Conservation (phyloP, 441 rosid genomes). For the Manihot esculenta region DNA sequence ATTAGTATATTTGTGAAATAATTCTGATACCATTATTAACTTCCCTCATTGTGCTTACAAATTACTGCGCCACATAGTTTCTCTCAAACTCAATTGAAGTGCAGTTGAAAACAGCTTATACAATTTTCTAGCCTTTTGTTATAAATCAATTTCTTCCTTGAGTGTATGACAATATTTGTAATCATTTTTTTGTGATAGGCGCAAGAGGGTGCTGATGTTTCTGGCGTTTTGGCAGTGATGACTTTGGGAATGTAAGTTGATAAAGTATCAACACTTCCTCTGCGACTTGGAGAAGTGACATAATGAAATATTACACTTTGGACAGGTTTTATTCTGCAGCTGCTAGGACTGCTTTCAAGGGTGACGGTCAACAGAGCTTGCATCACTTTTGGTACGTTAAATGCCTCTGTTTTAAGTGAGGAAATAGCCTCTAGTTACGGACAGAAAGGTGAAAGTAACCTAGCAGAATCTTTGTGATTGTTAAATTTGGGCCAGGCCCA, state of each 20-base stretch:
- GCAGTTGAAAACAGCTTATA: neutral
- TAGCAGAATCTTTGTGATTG: neutral
- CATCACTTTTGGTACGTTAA: constrained; percentile 84
- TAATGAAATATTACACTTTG: constrained; percentile 26
- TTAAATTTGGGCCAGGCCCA: no score
- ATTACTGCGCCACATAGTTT: neutral
- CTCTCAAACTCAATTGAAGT: neutral
- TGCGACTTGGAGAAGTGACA: constrained; percentile 14
- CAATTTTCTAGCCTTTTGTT: neutral
- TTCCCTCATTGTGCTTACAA: neutral
- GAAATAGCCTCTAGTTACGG: constrained; percentile 6
- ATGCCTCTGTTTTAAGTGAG: constrained; percentile 13
- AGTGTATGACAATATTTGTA: constrained; percentile 21
- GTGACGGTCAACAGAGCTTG: constrained; percentile 87
- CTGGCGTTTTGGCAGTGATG: constrained; percentile 96
- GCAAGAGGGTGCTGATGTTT: constrained; percentile 76
- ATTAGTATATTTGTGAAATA: neutral
- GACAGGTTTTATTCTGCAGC: constrained; percentile 90
- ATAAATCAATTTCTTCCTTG: neutral
- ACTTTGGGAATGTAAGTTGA: constrained; percentile 86
- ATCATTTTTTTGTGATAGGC: constrained; percentile 51
- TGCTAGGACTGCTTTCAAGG: constrained; percentile 93
- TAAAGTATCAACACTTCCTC: constrained; percentile 16
- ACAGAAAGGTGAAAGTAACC: neutral
- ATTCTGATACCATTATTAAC: neutral